Evolutionary conservation across 148 eudicot genomes (phyloP).

Genomic region (Rhododendron griersonianum): DNA sequence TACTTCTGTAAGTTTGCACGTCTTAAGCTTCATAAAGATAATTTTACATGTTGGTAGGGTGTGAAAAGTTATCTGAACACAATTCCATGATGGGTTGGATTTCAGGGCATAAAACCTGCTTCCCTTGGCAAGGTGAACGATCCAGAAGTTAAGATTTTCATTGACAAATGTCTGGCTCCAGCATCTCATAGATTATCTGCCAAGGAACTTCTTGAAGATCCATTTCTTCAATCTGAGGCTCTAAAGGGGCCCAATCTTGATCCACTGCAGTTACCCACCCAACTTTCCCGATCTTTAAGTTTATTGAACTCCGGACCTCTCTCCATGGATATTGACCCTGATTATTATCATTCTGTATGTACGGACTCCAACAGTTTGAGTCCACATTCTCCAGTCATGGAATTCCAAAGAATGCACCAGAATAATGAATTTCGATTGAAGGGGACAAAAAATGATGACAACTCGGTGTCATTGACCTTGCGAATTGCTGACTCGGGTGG

Average conservation of each 20-base stretch:
- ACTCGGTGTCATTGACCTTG: slow-evolving; percentile 57
- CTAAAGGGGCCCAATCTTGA: slow-evolving; percentile 28
- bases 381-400: slow-evolving; percentile 36
- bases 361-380: slow-evolving; percentile 28
- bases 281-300: slow-evolving; percentile 23
- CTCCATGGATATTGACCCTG: slow-evolving; percentile 68
- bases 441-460: slow-evolving; percentile 51
- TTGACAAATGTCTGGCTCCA: slow-evolving; percentile 71
- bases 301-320: slow-evolving; percentile 27
- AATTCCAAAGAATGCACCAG: slow-evolving; percentile 45
- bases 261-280: slow-evolving; percentile 33
- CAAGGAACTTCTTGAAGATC: slow-evolving; percentile 61
- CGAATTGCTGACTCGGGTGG: slow-evolving; percentile 57
- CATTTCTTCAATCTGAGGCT: slow-evolving; percentile 49
- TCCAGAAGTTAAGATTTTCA: slow-evolving; percentile 59
- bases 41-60: background rate
- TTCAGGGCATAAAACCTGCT: slow-evolving; percentile 84
- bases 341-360: slow-evolving; percentile 33
- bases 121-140: slow-evolving; percentile 62
- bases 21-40: slow-evolving; percentile 1
- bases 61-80: background rate
- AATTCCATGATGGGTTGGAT: slow-evolving; percentile 2
- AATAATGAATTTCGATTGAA: slow-evolving; percentile 61
- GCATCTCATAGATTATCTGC: slow-evolving; percentile 63
- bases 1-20: slow-evolving; percentile 52